Conservation (phyloP, 2,329 filamentous ascomycete genomes). For the Ceratocystis huliohia region DNA sequence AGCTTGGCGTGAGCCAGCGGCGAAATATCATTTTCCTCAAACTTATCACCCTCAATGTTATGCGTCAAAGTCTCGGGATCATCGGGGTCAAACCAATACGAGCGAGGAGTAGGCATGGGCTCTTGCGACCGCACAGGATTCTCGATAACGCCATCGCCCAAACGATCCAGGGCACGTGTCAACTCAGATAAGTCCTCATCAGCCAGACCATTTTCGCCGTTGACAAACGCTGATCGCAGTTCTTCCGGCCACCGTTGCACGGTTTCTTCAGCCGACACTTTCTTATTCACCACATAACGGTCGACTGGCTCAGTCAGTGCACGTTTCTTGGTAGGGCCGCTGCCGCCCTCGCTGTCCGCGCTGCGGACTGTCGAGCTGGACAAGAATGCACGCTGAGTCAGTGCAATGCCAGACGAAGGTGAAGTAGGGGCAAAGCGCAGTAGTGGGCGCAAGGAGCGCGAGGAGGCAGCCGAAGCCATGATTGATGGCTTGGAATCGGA, state of each 20-base stretch:
- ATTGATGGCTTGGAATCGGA: not conserved
- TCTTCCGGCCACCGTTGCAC: conserved; percentile 18
- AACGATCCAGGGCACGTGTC: conserved; percentile 19
- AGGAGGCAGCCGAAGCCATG: conserved; percentile 11
- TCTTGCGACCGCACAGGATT: conserved; percentile 16
- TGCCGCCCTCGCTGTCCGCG: not conserved
- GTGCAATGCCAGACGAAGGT: not conserved
- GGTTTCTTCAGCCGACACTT: conserved; percentile 17
- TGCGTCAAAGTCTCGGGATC: conserved; percentile 38
- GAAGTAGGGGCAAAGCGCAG: not conserved
- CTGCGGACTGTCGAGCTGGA: not conserved
- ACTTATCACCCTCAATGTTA: conserved; percentile 46
- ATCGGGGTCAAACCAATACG: conserved; percentile 40
- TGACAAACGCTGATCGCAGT: conserved; percentile 16
- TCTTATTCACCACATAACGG: conserved; percentile 17
- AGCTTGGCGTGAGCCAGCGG: conserved; percentile 74
- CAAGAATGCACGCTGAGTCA: not conserved
- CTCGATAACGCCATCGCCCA: conserved; percentile 22
- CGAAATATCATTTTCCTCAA: conserved; percentile 73
- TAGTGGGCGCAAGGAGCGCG: conserved; percentile 7
- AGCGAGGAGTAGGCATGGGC: conserved; percentile 28
- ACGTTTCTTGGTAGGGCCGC: conserved; percentile 16
- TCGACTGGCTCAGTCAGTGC: conserved; percentile 15
- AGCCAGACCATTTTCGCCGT: conserved; percentile 15
- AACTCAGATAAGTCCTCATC: conserved; percentile 17